Conservation (phyloP, 106 monocot genomes). For the Allium sativum region DNA sequence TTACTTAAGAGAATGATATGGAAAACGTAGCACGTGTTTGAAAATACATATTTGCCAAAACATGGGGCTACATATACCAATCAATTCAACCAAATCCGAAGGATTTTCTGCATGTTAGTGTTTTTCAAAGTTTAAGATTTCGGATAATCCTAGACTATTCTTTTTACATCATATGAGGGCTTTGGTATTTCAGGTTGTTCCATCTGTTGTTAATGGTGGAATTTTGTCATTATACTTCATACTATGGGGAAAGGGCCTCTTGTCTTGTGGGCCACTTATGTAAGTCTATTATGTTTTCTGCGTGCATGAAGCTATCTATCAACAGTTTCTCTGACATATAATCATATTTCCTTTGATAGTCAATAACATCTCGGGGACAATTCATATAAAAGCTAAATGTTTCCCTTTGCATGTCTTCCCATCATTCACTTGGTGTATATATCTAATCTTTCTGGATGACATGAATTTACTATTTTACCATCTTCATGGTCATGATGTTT, state of each 20-base stretch:
- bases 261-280: constrained; percentile 82
- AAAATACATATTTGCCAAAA: no score
- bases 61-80: neutral
- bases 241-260: constrained; percentile 93
- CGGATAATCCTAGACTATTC: neutral
- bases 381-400: no score
- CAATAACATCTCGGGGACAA: no score
- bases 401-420: no score
- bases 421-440: neutral
- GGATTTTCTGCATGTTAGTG: neutral
- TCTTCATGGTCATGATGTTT: no score
- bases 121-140: no score
- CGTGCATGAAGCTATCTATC: neutral
- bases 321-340: neutral
- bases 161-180: constrained; percentile 11
- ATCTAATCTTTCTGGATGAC: neutral
- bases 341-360: no score
- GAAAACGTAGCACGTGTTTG: no score
- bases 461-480: neutral
- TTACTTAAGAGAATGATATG: no score
- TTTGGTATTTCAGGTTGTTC: constrained; percentile 54
- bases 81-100: neutral
- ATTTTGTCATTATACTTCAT: constrained; percentile 80
- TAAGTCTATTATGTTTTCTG: constrained; percentile 35
- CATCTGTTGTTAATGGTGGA: constrained; percentile 90